Evolutionary conservation across 257 asterid species (phyloP).

Genomic region (Capsicum rhomboideum): DNA sequence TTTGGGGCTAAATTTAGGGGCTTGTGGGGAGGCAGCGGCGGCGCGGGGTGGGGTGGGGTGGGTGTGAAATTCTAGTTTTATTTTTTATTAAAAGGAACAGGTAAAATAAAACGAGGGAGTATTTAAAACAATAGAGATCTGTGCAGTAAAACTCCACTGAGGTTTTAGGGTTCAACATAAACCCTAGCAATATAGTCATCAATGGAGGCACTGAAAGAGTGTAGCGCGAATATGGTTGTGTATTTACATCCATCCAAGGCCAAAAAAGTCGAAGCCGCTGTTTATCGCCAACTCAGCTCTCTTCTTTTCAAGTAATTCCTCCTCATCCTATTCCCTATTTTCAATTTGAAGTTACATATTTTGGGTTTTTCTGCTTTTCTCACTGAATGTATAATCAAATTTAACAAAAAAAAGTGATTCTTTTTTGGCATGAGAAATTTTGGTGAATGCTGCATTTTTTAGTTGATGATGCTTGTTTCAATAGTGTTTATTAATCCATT

Average conservation of each 20-base stretch:
- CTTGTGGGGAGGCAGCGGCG: too few relatives aligned
- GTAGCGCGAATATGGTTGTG: conserved; percentile 43
- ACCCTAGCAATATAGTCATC: neutral
- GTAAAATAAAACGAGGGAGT: too few relatives aligned
- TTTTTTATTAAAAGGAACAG: too few relatives aligned
- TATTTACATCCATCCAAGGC: conserved; percentile 63
- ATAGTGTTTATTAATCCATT: neutral
- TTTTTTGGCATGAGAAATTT: neutral
- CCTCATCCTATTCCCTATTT: neutral
- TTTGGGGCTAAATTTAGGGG: too few relatives aligned
- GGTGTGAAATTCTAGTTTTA: too few relatives aligned
- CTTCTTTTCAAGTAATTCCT: conserved; percentile 57
- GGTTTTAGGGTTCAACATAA: neutral
- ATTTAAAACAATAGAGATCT: too few relatives aligned
- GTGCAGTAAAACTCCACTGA: too few relatives aligned
- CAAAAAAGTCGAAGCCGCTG: conserved; percentile 32
- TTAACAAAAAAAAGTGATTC: neutral
- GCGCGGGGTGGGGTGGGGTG: too few relatives aligned
- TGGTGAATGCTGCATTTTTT: neutral
- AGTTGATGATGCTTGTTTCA: neutral
- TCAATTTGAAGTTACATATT: neutral
- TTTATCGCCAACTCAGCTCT: conserved; percentile 57
- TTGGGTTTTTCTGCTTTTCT: neutral
- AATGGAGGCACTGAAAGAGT: conserved; percentile 64
- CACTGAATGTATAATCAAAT: neutral